Evolutionary conservation across 306 rosid species (phyloP), one percentile per base, ranked within the genome.

Genomic region (Cucurbita ficifolia): DNA sequence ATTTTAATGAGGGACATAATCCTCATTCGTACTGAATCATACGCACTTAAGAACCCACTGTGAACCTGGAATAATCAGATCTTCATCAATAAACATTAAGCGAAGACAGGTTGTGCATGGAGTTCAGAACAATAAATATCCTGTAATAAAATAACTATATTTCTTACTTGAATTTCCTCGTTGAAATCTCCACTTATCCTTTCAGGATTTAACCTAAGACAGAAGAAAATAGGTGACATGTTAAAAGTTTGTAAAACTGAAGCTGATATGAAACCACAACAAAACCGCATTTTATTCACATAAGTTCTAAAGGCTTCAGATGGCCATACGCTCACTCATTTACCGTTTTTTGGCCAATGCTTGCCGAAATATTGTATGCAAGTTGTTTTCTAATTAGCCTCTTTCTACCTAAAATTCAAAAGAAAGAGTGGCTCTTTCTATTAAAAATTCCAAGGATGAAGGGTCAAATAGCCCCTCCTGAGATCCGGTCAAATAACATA

Each of bases 101-200:
- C 4, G 17, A 65, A 63, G 53, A 18, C 17, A 42, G 38, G 33
- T 29, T 29, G 33, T 42, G 53, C 33, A 65, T 65, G n/a, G 36
- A 65, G 29, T n/a, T 62, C 70, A 62, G 16, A 39, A 39, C 29
- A 63, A 63, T 63, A 63, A 55, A 46, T 36, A 24, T 52, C 7
- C 35, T 35, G 54, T 24, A 68, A 68, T 52, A 51, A 51, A 50
- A 59, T 35, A 14, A 75, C 2, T 29, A 46, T 6, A 16, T 48
- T 51, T 60, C 96, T 80, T 85, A 89, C 98, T 82, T 94, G 98
- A 85, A 90, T 75, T 84, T 94, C 98, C 85, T 94, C 87, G 88
- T 87, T 94, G 88, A 94, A 90, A 78, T 94, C 97, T 68, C 98
- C 98, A 48, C 98, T 96, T 65, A 94, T 87, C 86, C 98, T 90